These are phyloP conservation scores for Phytopythium helicoides DNA, from an alignment of 352 stramenopile genomes.

Conservation along the genomic window DNA sequence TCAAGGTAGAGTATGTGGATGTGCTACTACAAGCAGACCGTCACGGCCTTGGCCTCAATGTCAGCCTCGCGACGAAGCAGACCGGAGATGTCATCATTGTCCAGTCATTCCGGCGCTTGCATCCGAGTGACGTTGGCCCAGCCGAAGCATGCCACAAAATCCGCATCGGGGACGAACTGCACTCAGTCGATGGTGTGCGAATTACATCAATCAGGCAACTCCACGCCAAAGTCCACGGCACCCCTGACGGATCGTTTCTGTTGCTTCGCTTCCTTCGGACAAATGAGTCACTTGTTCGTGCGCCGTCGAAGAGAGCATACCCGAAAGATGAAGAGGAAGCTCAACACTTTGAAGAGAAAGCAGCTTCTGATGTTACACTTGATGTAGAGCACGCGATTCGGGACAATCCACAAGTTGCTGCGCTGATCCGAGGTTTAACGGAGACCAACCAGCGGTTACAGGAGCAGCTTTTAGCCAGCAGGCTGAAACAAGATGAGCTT, in stretches of 20 bases:
- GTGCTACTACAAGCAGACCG: slow-evolving; percentile 50
- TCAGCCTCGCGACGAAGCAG: slow-evolving; percentile 9
- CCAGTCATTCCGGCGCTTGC: slow-evolving; percentile 43
- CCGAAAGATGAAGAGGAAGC: background rate
- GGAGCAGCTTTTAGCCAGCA: slow-evolving; percentile 45
- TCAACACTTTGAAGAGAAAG: background rate
- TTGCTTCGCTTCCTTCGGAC: slow-evolving; percentile 40
- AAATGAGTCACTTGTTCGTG: background rate
- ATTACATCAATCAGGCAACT: slow-evolving; percentile 32
- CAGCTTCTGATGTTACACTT: background rate
- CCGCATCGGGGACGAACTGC: slow-evolving; percentile 34
- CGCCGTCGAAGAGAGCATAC: background rate
- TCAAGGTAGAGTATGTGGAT: slow-evolving; percentile 15
- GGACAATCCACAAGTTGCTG: slow-evolving; percentile 21
- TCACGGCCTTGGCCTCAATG: slow-evolving; percentile 43
- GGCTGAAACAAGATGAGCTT: slow-evolving; percentile 55
- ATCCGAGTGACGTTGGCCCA: slow-evolving; percentile 34
- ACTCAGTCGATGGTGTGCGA: slow-evolving; percentile 36
- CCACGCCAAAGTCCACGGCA: slow-evolving; percentile 8
- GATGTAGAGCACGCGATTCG: slow-evolving; percentile 5
- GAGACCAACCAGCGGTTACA: slow-evolving; percentile 41
- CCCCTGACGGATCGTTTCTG: slow-evolving; percentile 21
- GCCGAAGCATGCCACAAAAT: slow-evolving; percentile 49
- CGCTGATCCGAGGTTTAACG: slow-evolving; percentile 40
- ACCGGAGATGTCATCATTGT: slow-evolving; percentile 17